Evolutionary conservation across 352 stramenopile genomes (phyloP).

Genomic region (Globisporangium sylvaticum): DNA sequence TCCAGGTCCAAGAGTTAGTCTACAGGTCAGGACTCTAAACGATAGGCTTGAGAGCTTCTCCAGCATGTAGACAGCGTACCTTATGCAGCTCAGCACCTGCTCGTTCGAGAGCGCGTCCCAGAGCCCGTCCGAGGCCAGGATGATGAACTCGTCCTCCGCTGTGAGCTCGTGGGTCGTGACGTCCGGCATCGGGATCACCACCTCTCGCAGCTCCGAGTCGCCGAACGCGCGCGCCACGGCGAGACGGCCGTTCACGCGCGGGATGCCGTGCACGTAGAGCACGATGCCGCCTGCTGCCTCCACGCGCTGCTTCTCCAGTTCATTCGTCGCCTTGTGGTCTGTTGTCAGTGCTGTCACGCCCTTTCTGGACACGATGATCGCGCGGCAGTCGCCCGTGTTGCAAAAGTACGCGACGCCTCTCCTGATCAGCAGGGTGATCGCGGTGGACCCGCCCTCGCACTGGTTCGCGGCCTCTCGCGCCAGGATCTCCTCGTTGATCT

Average conservation of each 20-base stretch:
- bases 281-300: conserved; percentile 68
- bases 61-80: conserved; percentile 20
- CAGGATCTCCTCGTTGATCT: conserved; percentile 72
- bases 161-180: conserved; percentile 47
- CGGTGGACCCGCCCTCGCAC: conserved; percentile 59
- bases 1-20: background rate
- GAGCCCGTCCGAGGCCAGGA: conserved; percentile 71
- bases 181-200: conserved; percentile 62
- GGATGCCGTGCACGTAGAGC: conserved; percentile 69
- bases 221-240: conserved; percentile 71
- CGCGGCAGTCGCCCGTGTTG: conserved; percentile 79
- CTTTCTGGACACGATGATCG: conserved; percentile 47
- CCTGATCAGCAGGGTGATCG: conserved; percentile 56
- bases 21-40: background rate
- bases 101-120: conserved; percentile 79
- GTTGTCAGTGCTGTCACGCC: conserved; percentile 50
- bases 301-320: conserved; percentile 59
- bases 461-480: conserved; percentile 40
- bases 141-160: conserved; percentile 64
- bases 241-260: conserved; percentile 64
- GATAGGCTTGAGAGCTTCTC: too few species aligned
- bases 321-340: conserved; percentile 74
- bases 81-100: conserved; percentile 52
- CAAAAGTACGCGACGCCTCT: conserved; percentile 43
- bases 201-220: conserved; percentile 52